phyloP scores from a whole-genome alignment of 106 monocot genomes.

The Dendrobium nobile region DNA sequence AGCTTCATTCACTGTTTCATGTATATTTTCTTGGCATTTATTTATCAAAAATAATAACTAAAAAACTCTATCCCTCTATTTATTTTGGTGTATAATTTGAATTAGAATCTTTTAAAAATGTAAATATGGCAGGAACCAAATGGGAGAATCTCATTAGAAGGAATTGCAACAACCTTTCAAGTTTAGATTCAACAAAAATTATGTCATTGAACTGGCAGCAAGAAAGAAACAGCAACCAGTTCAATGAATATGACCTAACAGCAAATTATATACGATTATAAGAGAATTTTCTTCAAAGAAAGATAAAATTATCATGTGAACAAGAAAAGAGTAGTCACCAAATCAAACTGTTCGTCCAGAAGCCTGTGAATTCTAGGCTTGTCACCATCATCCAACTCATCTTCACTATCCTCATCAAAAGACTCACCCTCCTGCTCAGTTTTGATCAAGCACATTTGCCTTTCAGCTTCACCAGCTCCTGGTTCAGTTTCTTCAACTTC shows the following conservation, averaged over 20 bases:
- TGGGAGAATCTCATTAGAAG: too few species aligned
- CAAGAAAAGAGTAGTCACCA: conserved; percentile 31
- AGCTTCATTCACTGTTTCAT: neutral
- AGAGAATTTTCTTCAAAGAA: neutral
- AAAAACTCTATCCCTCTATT: neutral
- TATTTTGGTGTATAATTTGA: neutral
- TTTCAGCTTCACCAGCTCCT: neutral
- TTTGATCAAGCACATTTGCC: conserved; percentile 1
- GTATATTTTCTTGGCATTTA: neutral
- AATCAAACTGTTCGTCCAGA: conserved; percentile 83
- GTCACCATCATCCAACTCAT: conserved; percentile 17
- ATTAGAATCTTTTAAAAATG: neutral
- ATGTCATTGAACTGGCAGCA: neutral
- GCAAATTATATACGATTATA: neutral
- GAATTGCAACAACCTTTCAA: too few species aligned
- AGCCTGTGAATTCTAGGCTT: conserved; percentile 45
- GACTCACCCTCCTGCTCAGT: conserved; percentile 9
- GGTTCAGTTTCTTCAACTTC: conserved; percentile 1
- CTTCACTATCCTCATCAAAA: conserved; percentile 4
- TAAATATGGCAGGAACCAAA: too few species aligned
- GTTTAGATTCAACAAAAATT: too few species aligned
- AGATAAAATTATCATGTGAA: neutral
- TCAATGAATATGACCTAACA: neutral
- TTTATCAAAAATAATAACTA: neutral
- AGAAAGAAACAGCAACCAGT: neutral